These are phyloP conservation scores for Alternaria ventricosa DNA, from an alignment of 2,329 filamentous ascomycete genomes.

Conservation along the genomic window DNA sequence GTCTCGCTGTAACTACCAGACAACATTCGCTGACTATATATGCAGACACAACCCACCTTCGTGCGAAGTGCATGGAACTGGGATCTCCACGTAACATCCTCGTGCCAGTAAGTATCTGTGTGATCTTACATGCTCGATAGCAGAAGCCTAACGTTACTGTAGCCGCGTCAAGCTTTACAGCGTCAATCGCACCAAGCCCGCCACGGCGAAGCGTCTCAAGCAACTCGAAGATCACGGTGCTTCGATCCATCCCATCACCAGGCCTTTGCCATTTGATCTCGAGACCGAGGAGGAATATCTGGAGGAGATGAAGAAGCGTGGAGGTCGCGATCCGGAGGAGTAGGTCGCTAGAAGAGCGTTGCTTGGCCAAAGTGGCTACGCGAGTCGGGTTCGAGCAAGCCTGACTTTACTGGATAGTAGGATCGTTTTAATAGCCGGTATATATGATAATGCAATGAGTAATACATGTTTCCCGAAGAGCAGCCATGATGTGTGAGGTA, in stretches of 20 bases:
- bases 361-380: neutral
- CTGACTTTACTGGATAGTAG: neutral
- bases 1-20: neutral
- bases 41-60: slow-evolving; percentile 52
- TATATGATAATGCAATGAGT: neutral
- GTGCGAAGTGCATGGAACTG: slow-evolving; percentile 63
- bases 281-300: slow-evolving; percentile 60
- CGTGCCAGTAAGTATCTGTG: slow-evolving; percentile 55
- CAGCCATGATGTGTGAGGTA: neutral
- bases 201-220: slow-evolving; percentile 59
- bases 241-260: slow-evolving; percentile 62
- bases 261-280: slow-evolving; percentile 58
- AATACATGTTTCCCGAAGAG: neutral
- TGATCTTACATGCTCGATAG: too few relatives aligned
- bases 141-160: neutral
- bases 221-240: slow-evolving; percentile 58
- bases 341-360: slow-evolving; percentile 15
- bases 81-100: slow-evolving; percentile 70
- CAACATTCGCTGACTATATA: slow-evolving; percentile 11
- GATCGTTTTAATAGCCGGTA: neutral
- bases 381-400: neutral
- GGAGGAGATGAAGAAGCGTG: slow-evolving; percentile 48
- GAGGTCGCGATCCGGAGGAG: slow-evolving; percentile 54
- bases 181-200: slow-evolving; percentile 61
- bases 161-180: slow-evolving; percentile 61